Base-by-base conservation (phyloP, 2,329 filamentous ascomycete genomes). In the Diaporthe sp. region DNA sequence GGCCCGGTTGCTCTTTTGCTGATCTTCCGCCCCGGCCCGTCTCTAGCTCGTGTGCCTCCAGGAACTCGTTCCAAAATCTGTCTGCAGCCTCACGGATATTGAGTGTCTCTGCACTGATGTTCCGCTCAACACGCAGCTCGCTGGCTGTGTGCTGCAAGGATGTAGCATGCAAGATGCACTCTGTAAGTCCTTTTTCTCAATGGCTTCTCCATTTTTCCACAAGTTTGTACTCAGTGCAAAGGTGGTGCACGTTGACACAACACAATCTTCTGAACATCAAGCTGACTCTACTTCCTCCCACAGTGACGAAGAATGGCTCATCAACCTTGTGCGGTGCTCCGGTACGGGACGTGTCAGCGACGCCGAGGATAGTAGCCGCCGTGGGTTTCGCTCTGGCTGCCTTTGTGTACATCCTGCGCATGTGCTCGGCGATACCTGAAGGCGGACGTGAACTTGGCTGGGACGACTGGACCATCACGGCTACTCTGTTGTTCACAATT, bases 301-400 rank as follows among this genome's bases (percentile, higher is more conserved):
- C 63, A 68, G 63, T 68, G 47, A 68, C 63, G 22, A 68, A 68
- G 47, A 68, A 68, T 39, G 47, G 63, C 47, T 68, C 63, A 22
- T 53, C 44, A 39, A 68, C 63, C 4, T 39, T 68, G 47, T 68
- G 63, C 3, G 47, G 63, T 25, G 47, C 17, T 9, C 63, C 63
- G 0, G 44, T 53, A 13, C 63, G 63, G 13, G 63, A 68, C 19
- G 63, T 53, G 0, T 39, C 63, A 53, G 63, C 63, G 17, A 51
- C 5, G 0, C 63, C 63, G 2, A 68, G 44, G 8, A 22, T 68
- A 13, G 63, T 68, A 13, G 63, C 63, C 2, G 63, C 63, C 4
- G 63, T 68, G 30, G 63, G 63, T 1, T 53, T 68, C 35, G 44
- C n/a, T 19, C 30, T 68, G 15, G 63, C 63, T 30, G 22, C n/a